Percentiles rank a stretch among this genome's conserved stretches.
phyloP scores from a whole-genome alignment of 2,329 filamentous ascomycete genomes.

The Capronia coronata region DNA sequence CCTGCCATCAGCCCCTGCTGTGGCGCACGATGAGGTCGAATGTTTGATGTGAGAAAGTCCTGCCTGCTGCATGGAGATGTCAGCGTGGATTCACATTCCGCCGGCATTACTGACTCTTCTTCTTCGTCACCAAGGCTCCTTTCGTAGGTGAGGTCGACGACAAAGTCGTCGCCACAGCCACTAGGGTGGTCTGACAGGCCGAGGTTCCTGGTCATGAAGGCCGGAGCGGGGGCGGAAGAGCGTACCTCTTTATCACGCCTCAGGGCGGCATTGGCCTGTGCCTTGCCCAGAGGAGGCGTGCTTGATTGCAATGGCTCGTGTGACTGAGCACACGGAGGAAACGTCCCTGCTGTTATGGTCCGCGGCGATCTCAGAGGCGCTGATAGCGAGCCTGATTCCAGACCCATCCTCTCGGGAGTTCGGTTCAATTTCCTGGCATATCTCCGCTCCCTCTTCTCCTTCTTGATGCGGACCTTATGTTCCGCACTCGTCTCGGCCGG shows the following conservation, averaged over 20 bases:
- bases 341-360: background rate
- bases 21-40: background rate
- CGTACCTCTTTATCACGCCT: background rate
- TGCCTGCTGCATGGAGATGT: background rate
- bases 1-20: background rate
- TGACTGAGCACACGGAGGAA: background rate
- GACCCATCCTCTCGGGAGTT: background rate
- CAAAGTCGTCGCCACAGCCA: background rate
- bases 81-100: background rate
- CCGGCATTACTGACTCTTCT: background rate
- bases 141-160: background rate
- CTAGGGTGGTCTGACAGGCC: background rate
- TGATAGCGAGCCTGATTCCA: background rate
- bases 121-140: background rate
- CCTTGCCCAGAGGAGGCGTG: background rate
- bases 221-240: background rate
- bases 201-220: background rate
- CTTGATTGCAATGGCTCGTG: background rate
- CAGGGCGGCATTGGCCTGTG: background rate
- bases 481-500: background rate
- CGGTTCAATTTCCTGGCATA: background rate
- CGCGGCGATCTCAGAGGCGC: background rate
- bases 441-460: background rate
- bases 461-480: background rate
- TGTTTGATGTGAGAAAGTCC: background rate